phyloP scores from a whole-genome alignment of 2,329 filamentous ascomycete genomes.

The Botrytis aclada region DNA sequence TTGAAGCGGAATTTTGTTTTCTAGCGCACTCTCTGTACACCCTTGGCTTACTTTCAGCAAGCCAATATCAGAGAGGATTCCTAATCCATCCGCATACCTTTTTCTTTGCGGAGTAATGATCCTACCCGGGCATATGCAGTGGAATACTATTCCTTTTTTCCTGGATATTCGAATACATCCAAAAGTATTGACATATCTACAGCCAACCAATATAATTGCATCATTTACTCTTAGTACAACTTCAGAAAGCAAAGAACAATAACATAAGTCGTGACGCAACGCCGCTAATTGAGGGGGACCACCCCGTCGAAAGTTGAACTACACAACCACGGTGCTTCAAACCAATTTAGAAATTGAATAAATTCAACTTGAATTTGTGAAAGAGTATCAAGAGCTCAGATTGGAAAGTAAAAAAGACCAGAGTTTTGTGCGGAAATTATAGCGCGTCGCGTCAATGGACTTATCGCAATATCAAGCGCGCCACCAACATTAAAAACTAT shows the following conservation, averaged over 20 bases:
- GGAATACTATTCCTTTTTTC: no score
- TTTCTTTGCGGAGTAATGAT: no score
- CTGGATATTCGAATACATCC: no score
- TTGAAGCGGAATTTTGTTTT: no score
- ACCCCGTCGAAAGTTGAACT: neutral
- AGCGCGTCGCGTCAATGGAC: neutral
- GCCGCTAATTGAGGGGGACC: neutral
- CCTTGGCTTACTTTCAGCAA: no score
- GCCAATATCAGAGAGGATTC: no score
- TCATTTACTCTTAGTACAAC: no score
- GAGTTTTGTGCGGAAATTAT: neutral
- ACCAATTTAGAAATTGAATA: neutral
- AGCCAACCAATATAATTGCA: no score
- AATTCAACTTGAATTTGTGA: neutral
- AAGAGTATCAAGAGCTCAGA: neutral
- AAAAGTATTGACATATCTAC: no score
- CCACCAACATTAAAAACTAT: neutral
- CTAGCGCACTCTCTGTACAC: no score
- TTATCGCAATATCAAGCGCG: neutral
- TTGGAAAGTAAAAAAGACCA: neutral
- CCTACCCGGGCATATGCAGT: no score
- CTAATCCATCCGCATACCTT: no score
- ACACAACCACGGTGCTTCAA: neutral
- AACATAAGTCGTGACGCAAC: neutral
- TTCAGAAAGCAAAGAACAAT: neutral